These are phyloP conservation scores for Sarcocystis neurona DNA, from an alignment of 169 alveolate species.

Conservation along the genomic window DNA sequence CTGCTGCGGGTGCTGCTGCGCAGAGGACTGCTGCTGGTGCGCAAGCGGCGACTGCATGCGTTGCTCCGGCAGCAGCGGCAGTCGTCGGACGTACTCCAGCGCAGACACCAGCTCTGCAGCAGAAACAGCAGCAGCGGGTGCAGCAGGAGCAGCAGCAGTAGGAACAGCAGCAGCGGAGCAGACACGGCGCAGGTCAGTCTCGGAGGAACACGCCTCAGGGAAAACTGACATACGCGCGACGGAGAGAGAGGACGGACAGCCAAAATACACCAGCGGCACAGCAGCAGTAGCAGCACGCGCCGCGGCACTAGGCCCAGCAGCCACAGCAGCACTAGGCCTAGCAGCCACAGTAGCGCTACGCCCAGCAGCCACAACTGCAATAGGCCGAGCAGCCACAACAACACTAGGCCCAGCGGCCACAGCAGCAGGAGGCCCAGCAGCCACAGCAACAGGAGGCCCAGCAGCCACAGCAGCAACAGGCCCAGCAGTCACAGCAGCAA, in stretches of 20 bases:
- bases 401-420: neutral
- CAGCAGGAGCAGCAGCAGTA: neutral
- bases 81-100: neutral
- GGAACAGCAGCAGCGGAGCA: too few relatives aligned
- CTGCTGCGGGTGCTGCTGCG: too few relatives aligned
- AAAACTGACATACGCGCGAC: too few relatives aligned
- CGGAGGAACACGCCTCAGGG: too few relatives aligned
- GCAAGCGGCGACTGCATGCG: neutral
- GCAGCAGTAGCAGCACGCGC: neutral
- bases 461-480: neutral
- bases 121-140: neutral
- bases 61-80: neutral
- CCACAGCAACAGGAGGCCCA: neutral
- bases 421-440: neutral
- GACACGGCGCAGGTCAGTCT: too few relatives aligned
- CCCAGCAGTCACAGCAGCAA: neutral
- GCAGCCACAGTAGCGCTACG: constrained; percentile 15
- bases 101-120: neutral
- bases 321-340: neutral
- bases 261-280: neutral
- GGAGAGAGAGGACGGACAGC: neutral
- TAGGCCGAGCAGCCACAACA: neutral
- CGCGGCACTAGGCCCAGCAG: neutral
- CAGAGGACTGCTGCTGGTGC: too few relatives aligned
- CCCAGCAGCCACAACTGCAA: neutral